Evolutionary conservation across 2,329 filamentous ascomycete genomes (phyloP).

Genomic region (Mariannaea elegans): DNA sequence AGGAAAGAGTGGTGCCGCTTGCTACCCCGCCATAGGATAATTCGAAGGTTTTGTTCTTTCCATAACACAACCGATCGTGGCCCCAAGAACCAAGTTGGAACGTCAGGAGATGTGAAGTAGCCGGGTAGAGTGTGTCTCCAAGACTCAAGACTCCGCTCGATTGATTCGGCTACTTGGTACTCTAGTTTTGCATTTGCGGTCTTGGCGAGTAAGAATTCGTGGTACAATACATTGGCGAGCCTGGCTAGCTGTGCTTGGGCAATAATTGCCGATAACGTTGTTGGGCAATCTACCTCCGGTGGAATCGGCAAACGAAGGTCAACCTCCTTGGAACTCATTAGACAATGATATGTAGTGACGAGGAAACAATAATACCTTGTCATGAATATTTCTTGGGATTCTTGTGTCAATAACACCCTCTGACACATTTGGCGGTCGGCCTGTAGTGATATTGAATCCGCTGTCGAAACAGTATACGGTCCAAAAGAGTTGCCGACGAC

Average conservation of each 20-base stretch:
- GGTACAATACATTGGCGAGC: conserved; percentile 52
- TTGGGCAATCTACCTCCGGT: conserved; percentile 46
- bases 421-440: conserved; percentile 50
- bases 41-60: conserved; percentile 54
- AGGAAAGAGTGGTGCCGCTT: conserved; percentile 47
- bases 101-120: conserved; percentile 44
- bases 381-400: conserved; percentile 52
- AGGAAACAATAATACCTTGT: conserved; percentile 40
- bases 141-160: conserved; percentile 46
- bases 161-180: conserved; percentile 48
- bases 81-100: conserved; percentile 47
- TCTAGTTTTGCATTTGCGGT: conserved; percentile 45
- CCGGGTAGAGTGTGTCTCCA: conserved; percentile 46
- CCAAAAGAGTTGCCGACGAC: conserved; percentile 46
- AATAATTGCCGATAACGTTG: conserved; percentile 51
- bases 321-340: background rate
- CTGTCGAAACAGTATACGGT: conserved; percentile 52
- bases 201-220: conserved; percentile 49
- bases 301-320: conserved; percentile 28
- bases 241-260: conserved; percentile 52
- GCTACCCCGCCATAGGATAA: conserved; percentile 51
- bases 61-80: conserved; percentile 51
- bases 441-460: conserved; percentile 55
- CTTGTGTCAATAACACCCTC: conserved; percentile 48
- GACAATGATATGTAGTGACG: background rate